These are phyloP conservation scores for Choiromyces venosus DNA, from an alignment of 495 filamentous ascomycete species.

Conservation along the genomic window DNA sequence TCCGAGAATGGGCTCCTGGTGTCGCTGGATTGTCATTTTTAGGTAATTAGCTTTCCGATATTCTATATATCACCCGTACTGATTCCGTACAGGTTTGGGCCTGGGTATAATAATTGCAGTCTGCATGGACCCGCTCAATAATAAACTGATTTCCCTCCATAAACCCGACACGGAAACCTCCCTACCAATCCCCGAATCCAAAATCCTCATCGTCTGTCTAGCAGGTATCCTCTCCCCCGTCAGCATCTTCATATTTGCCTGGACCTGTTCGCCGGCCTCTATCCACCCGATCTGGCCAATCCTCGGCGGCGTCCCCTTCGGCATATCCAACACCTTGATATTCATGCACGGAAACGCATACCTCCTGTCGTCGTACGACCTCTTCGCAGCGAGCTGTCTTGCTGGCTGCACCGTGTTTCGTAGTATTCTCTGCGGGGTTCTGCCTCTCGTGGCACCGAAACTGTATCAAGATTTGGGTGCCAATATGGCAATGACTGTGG, in stretches of 20 bases:
- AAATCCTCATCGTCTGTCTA: slow-evolving; percentile 63
- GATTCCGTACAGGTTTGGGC: slow-evolving; percentile 47
- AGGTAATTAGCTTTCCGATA: slow-evolving; percentile 47
- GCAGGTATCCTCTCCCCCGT: slow-evolving; percentile 61
- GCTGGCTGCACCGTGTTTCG: slow-evolving; percentile 61
- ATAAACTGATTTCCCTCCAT: slow-evolving; percentile 64
- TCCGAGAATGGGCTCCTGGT: slow-evolving; percentile 67
- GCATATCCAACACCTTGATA: slow-evolving; percentile 63
- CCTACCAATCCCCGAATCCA: slow-evolving; percentile 61
- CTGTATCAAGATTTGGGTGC: slow-evolving; percentile 68
- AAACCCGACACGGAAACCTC: slow-evolving; percentile 61
- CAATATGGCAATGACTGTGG: slow-evolving; percentile 71
- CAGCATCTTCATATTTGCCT: slow-evolving; percentile 70
- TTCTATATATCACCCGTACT: background rate
- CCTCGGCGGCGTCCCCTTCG: slow-evolving; percentile 69
- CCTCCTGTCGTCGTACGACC: slow-evolving; percentile 65
- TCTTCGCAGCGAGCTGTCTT: slow-evolving; percentile 67
- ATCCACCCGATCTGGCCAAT: slow-evolving; percentile 70
- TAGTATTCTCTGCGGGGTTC: slow-evolving; percentile 57
- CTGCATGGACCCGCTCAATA: slow-evolving; percentile 60
- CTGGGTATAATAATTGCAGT: slow-evolving; percentile 64
- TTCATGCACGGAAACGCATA: slow-evolving; percentile 79
- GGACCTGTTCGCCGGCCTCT: slow-evolving; percentile 64
- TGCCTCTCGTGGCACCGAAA: slow-evolving; percentile 66
- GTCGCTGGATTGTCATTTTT: slow-evolving; percentile 66